Percentiles rank a stretch among this genome's conserved stretches.
Evolutionary conservation across 345 rosid species (phyloP).

Genomic region (Eucalyptus sp.): DNA sequence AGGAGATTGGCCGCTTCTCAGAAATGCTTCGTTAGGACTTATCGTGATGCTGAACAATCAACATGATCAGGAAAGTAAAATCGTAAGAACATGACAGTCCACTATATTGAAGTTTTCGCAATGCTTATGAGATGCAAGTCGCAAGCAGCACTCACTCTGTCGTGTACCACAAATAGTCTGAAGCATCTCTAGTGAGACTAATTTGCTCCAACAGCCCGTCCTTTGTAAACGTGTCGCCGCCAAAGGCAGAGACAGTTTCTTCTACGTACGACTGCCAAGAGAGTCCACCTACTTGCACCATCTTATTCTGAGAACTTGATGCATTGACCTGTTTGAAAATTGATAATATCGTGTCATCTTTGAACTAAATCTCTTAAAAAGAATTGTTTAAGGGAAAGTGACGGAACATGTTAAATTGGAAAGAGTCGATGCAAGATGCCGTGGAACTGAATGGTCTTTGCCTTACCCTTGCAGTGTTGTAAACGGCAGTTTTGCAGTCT

Average conservation of each 20-base stretch:
- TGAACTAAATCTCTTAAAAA: background rate
- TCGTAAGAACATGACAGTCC: background rate
- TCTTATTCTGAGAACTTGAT: conserved; percentile 14
- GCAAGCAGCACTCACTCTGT: conserved; percentile 18
- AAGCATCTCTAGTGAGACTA: conserved; percentile 21
- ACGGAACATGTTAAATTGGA: background rate
- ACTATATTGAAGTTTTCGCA: background rate
- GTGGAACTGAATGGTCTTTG: background rate
- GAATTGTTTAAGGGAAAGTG: background rate
- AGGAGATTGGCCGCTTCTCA: conserved; percentile 51
- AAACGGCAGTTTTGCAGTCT: conserved; percentile 22
- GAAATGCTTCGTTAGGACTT: conserved; percentile 37
- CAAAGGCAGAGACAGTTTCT: conserved; percentile 17
- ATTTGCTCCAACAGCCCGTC: conserved; percentile 23
- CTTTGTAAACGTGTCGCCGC: conserved; percentile 10
- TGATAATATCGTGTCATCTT: background rate
- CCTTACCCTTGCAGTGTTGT: conserved; percentile 25
- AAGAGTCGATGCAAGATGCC: background rate
- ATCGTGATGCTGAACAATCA: conserved; percentile 36
- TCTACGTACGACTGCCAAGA: conserved; percentile 30
- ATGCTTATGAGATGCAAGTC: background rate
- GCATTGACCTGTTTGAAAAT: conserved; percentile 8
- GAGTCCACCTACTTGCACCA: conserved; percentile 9
- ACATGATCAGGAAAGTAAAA: background rate
- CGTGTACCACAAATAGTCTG: conserved; percentile 40